Evolutionary conservation across 495 filamentous ascomycete genomes (phyloP).

Genomic region (Massariosphaeria phaeospora): DNA sequence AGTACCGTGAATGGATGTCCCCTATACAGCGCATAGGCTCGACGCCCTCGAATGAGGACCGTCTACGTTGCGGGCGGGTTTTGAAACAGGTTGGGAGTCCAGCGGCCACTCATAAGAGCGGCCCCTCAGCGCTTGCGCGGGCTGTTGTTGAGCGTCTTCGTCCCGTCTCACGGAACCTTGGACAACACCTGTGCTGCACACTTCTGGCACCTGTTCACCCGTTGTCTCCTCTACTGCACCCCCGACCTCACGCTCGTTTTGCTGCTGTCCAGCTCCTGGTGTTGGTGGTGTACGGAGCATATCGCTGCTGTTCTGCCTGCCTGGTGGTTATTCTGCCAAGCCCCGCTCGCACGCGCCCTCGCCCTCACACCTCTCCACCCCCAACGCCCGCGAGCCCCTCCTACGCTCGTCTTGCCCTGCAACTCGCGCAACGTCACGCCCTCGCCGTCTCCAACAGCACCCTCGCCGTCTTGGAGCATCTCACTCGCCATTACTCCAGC

Average conservation of each 20-base stretch:
- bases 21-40: conserved; percentile 10
- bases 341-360: conserved; percentile 27
- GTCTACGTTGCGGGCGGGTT: conserved; percentile 31
- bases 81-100: conserved; percentile 26
- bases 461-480: background rate
- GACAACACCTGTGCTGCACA: conserved; percentile 12
- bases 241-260: background rate
- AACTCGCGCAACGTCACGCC: conserved; percentile 5
- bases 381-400: background rate
- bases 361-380: conserved; percentile 2
- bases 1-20: background rate
- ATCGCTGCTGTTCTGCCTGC: background rate
- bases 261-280: background rate
- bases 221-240: background rate
- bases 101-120: conserved; percentile 19
- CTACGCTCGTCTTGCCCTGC: conserved; percentile 2
- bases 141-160: background rate
- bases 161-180: background rate
- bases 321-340: conserved; percentile 20
- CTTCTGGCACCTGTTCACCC: conserved; percentile 1
- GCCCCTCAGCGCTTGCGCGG: conserved; percentile 12
- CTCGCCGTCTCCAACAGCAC: background rate
- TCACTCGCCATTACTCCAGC: no score
- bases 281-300: no score
- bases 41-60: conserved; percentile 26